Evolutionary conservation across 768 basidiomycete species (phyloP), one percentile per base, ranked within the genome.

Genomic region (Calocera viscosa): DNA sequence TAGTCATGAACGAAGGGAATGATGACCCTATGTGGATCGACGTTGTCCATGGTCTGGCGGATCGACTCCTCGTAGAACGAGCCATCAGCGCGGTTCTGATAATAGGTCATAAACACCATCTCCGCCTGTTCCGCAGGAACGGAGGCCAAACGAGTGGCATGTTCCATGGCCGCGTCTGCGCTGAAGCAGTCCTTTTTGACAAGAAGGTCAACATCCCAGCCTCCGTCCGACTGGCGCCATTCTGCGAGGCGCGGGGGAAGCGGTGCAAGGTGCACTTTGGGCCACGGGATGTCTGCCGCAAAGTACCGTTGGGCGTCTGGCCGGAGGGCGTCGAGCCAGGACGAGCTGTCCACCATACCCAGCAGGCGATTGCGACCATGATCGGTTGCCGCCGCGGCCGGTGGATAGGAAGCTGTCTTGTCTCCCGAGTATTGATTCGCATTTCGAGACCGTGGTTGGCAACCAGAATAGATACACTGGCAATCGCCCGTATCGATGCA

Each of bases 401-500:
- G 74, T 65, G 7, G 73, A 73, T 63, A 72, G 72, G 35, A 38
- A 38, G 14, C 7, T 14, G 5, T 38, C 35, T 38, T 14, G 35
- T 38, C 35, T 38, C 35, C 14, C 5, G 35, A 38, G 35, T 38
- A 14, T 38, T 38, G 35, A 14, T 38, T 5, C 35, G 35, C 35
- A 38, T 5, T 14, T 22, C 69, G 69, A 7, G 69, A 69, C 41
- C 68, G 66, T 2, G 71, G 66, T 12, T 69, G 69, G 68, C 76
- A 76, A 19, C 69, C 67, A 2, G 74, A 68, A 19, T 70, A 68
- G n/a, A 76, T 73, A 53, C 76, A 76, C 49, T 74, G 73, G 64
- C 76, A 76, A 22, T 71, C 67, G 2, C 74, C 75, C 2, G 74
- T 75, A 67, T 76, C 71, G 28, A 76, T 71, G 68, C 76, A 76